phyloP scores from a whole-genome alignment of 2,329 filamentous ascomycete genomes.

The Escovopsis sp. region DNA sequence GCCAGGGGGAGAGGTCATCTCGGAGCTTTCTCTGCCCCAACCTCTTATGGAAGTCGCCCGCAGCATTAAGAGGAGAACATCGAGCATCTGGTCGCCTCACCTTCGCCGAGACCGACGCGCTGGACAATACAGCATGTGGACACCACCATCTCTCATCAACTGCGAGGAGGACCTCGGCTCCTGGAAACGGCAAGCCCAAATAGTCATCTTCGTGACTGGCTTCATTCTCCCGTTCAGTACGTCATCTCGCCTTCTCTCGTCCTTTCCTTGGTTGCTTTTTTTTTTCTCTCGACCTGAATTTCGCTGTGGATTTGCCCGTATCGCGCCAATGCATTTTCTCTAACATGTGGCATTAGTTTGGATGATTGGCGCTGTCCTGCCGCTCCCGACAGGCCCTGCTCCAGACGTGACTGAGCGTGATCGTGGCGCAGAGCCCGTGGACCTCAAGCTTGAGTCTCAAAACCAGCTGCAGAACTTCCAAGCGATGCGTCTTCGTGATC shows the following conservation, averaged over 20 bases:
- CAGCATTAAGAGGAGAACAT: conserved; percentile 32
- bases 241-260: conserved; percentile 12
- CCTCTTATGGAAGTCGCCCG: conserved; percentile 16
- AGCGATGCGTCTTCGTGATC: conserved; percentile 33
- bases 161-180: conserved; percentile 43
- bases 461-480: conserved; percentile 22
- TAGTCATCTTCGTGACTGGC: conserved; percentile 59
- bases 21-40: conserved; percentile 30
- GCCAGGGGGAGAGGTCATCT: conserved; percentile 4
- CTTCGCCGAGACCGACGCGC: conserved; percentile 48
- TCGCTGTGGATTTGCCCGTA: not conserved
- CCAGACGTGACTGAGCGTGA: conserved; percentile 35
- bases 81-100: conserved; percentile 61
- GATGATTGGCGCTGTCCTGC: conserved; percentile 65
- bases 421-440: conserved; percentile 25
- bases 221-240: conserved; percentile 63
- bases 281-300: too few species aligned
- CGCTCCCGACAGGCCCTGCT: conserved; percentile 46
- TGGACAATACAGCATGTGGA: conserved; percentile 50
- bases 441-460: conserved; percentile 21
- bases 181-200: conserved; percentile 57
- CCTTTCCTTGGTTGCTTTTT: too few species aligned
- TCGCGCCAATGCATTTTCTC: conserved; percentile 9
- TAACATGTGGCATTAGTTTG: conserved; percentile 38
- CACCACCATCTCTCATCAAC: conserved; percentile 56